Evolutionary conservation across 495 filamentous ascomycete genomes (phyloP).

Genomic region (Podospora pseudoanserina): DNA sequence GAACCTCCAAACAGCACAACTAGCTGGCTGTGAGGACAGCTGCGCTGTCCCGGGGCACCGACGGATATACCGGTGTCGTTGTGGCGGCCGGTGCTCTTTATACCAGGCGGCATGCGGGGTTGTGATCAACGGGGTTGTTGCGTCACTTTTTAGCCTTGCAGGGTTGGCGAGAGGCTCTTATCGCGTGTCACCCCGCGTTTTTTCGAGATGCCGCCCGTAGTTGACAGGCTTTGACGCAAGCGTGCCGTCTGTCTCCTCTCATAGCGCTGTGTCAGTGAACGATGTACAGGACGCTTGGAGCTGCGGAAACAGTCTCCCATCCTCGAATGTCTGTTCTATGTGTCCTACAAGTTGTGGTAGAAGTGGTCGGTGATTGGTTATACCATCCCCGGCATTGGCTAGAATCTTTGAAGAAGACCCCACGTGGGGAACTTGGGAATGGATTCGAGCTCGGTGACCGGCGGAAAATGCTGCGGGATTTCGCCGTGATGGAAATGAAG

Average conservation of each 20-base stretch:
- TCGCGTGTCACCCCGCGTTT: conserved; percentile 6
- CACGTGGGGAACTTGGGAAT: conserved; percentile 10
- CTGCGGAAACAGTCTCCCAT: neutral
- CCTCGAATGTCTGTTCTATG: neutral
- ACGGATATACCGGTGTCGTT: conserved; percentile 8
- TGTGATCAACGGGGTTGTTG: conserved; percentile 4
- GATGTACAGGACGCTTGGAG: neutral
- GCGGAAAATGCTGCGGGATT: conserved; percentile 11
- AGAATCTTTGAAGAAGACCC: neutral
- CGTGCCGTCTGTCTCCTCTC: conserved; percentile 1
- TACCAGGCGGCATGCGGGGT: neutral
- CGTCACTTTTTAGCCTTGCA: conserved; percentile 19
- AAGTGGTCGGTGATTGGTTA: neutral
- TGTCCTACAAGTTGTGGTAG: neutral
- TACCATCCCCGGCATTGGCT: neutral
- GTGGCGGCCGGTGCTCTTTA: neutral
- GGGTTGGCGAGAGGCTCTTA: neutral
- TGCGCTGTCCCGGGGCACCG: neutral
- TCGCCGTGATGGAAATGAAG: neutral
- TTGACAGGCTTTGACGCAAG: neutral
- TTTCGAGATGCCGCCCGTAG: neutral
- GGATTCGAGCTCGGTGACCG: neutral
- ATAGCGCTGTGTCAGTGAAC: neutral
- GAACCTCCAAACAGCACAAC: neutral
- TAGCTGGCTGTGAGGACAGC: neutral